Base-by-base conservation (phyloP, 495 filamentous ascomycete species). In the Aspergillus wentii region DNA sequence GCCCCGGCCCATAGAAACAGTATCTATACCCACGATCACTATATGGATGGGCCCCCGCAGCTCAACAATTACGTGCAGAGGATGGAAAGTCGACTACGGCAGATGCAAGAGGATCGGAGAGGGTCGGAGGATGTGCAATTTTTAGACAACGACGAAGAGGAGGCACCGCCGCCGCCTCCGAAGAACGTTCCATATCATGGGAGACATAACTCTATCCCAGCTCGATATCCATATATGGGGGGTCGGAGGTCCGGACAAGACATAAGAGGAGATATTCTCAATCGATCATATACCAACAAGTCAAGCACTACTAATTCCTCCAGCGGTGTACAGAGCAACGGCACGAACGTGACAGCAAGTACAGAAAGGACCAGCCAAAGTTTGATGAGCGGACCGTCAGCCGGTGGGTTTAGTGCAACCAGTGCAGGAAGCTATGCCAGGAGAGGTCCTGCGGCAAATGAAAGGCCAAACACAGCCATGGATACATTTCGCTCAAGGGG, bases 371-470 rank as follows among this genome's bases (percentile, higher is more conserved):
- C 91, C 6, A 80, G 83, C 51, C 76, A 80, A 40, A 95, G 87
- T 54, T 48, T 97, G 23, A 95, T 97, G 92, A 95, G 88, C 58
- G 92, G 89, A 6, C 67, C 75, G 20, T 96, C 91, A 30, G 94
- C 94, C 1, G 83, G 88, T 11, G 90, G 76, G 1, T 85, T 96
- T 57, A 95, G 89, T 56, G 86, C 91, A 26, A 97, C 94, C 1
- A 96, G 91, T 58, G 92, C 92, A 11, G 94, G 90, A 30, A 95
- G 89, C 59, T 77, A 90, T 20, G 89, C 87, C 17, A 75, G 92
- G 32, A 79, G 83, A 30, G 59, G 86, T 76, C 66, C 58, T 35
- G 57, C 60, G n/a, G 56, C 53, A 8, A 38, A 54, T 34, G 64
- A 64, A 22, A 55, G 77, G 33, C 77, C 77, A 1, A 61, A 64